Conservation (phyloP, 2,329 filamentous ascomycete species). For the Talaromyces sp. region DNA sequence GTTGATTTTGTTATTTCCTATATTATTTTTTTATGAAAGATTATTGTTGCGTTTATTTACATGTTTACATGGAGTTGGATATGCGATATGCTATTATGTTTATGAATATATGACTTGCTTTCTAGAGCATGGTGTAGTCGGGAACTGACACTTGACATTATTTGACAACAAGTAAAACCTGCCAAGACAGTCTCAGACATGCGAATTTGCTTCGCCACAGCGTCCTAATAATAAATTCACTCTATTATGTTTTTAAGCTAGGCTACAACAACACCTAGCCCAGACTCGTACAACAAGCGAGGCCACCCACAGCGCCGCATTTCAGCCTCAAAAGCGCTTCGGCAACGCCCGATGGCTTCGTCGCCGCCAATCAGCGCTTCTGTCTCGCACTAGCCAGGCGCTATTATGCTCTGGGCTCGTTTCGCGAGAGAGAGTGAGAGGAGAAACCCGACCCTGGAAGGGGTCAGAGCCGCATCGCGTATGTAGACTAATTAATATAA, state of each 20-base stretch:
- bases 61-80: neutral
- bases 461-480: neutral
- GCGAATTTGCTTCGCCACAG: too few relatives aligned
- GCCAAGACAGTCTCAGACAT: too few relatives aligned
- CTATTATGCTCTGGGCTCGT: neutral
- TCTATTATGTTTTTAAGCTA: too few relatives aligned
- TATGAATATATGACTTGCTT: neutral
- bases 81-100: neutral
- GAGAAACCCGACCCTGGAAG: neutral
- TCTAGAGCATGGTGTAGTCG: too few relatives aligned
- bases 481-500: too few relatives aligned
- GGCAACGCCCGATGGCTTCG: neutral
- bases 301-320: neutral
- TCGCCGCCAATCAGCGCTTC: neutral
- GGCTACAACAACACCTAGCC: too few relatives aligned
- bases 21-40: neutral
- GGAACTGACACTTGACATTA: too few relatives aligned
- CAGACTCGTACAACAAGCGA: neutral
- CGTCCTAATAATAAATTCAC: too few relatives aligned
- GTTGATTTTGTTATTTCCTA: conserved; percentile 17
- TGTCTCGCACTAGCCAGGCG: neutral
- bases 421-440: neutral
- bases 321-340: conserved; percentile 3
- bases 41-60: neutral
- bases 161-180: too few relatives aligned